These are phyloP conservation scores for Salicornia ramosissima DNA, from an alignment of 148 eudicot species.

Conservation along the genomic window DNA sequence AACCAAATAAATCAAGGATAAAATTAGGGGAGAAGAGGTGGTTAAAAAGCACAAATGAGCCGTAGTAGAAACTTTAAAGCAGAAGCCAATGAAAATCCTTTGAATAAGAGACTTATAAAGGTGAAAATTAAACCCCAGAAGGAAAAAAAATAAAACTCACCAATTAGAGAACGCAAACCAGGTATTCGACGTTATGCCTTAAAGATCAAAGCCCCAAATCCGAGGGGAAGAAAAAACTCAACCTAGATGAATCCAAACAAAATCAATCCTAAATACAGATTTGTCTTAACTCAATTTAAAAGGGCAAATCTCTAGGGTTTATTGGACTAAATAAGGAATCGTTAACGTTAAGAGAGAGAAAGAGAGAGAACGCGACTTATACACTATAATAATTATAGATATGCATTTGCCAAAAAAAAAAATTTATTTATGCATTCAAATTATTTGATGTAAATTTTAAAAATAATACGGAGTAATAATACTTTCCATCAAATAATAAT, in stretches of 20 bases:
- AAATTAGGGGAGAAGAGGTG: slow-evolving; percentile 9
- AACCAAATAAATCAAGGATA: not conserved
- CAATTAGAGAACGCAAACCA: slow-evolving; percentile 20
- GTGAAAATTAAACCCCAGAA: not conserved
- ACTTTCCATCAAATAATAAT: no score
- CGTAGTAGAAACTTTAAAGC: slow-evolving; percentile 32
- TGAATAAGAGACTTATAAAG: not conserved
- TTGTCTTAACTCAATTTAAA: not conserved
- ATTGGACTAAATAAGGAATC: not conserved
- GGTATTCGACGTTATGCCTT: slow-evolving; percentile 38
- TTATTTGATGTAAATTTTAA: slow-evolving; percentile 12
- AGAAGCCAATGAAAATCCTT: slow-evolving; percentile 27
- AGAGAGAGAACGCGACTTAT: not conserved
- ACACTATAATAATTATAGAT: no score
- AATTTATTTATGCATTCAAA: not conserved
- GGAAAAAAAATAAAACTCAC: slow-evolving; percentile 9
- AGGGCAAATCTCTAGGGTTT: slow-evolving; percentile 18
- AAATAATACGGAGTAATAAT: no score
- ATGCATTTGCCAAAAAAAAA: no score
- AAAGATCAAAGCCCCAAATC: slow-evolving; percentile 2
- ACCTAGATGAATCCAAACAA: slow-evolving; percentile 18
- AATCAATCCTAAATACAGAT: not conserved
- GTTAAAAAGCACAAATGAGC: slow-evolving; percentile 20
- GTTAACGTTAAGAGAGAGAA: slow-evolving; percentile 4
- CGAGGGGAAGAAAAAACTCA: not conserved